Conservation (phyloP, 352 stramenopile species). For the Phytophthora citrophthora region DNA sequence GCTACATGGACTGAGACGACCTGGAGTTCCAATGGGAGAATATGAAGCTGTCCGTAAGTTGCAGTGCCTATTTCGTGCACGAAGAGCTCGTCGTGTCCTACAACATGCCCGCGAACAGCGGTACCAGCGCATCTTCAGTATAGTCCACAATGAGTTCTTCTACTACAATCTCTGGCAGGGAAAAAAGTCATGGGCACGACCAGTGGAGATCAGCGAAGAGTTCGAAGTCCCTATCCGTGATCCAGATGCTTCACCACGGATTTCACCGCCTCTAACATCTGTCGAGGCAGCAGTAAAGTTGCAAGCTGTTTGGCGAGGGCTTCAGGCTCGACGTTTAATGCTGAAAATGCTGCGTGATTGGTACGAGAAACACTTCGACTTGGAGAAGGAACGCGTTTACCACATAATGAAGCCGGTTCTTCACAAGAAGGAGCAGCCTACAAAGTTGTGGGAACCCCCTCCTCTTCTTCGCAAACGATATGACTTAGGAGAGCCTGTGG, state of each 20-base stretch:
- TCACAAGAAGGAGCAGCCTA: constrained; percentile 20
- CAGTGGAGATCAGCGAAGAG: constrained; percentile 41
- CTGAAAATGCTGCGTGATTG: constrained; percentile 30
- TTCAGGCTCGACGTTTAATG: constrained; percentile 35
- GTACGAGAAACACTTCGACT: constrained; percentile 81
- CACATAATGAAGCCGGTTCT: constrained; percentile 36
- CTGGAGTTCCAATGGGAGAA: constrained; percentile 53
- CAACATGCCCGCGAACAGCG: constrained; percentile 63
- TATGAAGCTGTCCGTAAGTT: constrained; percentile 82
- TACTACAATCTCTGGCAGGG: constrained; percentile 77
- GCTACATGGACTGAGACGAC: constrained; percentile 55
- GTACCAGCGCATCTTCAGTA: constrained; percentile 80
- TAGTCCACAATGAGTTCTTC: constrained; percentile 78
- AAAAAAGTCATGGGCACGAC: constrained; percentile 56
- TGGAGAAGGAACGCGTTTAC: constrained; percentile 61
- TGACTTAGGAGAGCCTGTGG: constrained; percentile 67
- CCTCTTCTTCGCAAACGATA: constrained; percentile 59
- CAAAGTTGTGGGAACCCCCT: constrained; percentile 39
- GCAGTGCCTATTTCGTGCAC: constrained; percentile 69
- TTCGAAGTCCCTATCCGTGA: constrained; percentile 77
- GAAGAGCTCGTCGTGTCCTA: constrained; percentile 53
- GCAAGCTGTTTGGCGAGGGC: constrained; percentile 47
- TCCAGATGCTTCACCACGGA: constrained; percentile 56
- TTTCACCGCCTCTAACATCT: constrained; percentile 57
- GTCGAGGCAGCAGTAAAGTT: constrained; percentile 58